Conservation (phyloP, 345 rosid genomes). For the Eucalyptus leucophloia region DNA sequence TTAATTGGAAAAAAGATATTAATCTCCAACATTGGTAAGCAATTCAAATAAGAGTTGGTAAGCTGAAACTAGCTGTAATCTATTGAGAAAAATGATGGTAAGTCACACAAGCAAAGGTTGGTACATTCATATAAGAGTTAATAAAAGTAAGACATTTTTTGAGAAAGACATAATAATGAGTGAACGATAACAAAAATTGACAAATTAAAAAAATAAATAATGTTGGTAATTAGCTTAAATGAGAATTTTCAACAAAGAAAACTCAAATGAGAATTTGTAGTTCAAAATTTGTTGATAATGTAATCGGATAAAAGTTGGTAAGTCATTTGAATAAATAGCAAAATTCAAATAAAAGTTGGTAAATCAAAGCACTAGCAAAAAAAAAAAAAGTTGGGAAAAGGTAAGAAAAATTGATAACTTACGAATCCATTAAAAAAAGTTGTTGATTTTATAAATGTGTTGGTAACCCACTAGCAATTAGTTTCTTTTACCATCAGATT, state of each 20-base stretch:
- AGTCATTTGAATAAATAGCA: neutral
- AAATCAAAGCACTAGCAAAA: neutral
- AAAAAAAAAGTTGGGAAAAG: neutral
- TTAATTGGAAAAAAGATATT: neutral
- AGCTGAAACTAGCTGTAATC: fast-evolving
- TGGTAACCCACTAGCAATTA: neutral
- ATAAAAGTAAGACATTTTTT: neutral
- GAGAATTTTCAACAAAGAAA: neutral
- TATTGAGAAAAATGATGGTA: neutral
- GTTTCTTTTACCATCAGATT: neutral
- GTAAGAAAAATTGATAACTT: neutral
- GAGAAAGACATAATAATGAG: neutral
- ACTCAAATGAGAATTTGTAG: neutral
- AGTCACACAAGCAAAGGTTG: neutral
- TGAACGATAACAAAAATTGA: neutral
- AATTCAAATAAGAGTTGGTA: neutral
- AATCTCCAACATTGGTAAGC: neutral
- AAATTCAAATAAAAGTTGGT: neutral
- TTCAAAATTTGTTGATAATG: neutral
- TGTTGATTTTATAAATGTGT: neutral
- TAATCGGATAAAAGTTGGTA: neutral
- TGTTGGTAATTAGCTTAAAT: neutral
- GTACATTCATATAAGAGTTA: neutral
- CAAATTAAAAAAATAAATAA: neutral
- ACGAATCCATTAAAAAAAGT: neutral